phyloP scores from a whole-genome alignment of 192 early-diverging fungal species.

The Oehlia diaphana region DNA sequence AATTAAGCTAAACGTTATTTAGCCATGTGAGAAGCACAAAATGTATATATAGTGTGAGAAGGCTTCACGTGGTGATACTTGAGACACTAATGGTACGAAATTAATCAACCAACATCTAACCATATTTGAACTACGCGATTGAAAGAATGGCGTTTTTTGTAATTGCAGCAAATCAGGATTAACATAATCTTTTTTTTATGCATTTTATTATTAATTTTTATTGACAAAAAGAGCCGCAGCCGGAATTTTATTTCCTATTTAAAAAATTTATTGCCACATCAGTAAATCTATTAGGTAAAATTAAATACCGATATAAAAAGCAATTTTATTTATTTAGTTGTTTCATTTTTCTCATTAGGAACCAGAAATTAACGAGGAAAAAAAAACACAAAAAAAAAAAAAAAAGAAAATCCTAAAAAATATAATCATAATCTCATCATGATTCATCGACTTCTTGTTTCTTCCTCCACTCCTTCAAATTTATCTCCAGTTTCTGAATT shows the following conservation, averaged over 20 bases:
- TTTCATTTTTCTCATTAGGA: not conserved
- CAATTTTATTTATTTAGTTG: not conserved
- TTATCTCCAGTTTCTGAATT: not conserved
- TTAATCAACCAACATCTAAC: too few species aligned
- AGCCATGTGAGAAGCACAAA: not conserved
- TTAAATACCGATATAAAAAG: not conserved
- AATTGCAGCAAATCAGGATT: not conserved
- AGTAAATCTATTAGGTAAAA: not conserved
- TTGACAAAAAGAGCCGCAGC: too few species aligned
- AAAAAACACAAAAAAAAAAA: not conserved
- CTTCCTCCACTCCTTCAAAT: not conserved
- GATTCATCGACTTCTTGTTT: not conserved
- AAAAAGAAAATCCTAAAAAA: not conserved
- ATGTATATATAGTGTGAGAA: not conserved
- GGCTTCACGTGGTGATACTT: not conserved
- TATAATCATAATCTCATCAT: not conserved
- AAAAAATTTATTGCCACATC: not conserved
- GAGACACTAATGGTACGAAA: not conserved
- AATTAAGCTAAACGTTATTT: not conserved
- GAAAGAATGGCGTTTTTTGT: not conserved
- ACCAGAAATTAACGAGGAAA: not conserved
- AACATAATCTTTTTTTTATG: not conserved
- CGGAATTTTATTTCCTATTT: not conserved
- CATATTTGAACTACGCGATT: too few species aligned
- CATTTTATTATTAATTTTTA: not conserved